Evolutionary conservation across 495 filamentous ascomycete species (phyloP), one percentile per base, ranked within the genome.

Genomic region (Filosporella fistucella): DNA sequence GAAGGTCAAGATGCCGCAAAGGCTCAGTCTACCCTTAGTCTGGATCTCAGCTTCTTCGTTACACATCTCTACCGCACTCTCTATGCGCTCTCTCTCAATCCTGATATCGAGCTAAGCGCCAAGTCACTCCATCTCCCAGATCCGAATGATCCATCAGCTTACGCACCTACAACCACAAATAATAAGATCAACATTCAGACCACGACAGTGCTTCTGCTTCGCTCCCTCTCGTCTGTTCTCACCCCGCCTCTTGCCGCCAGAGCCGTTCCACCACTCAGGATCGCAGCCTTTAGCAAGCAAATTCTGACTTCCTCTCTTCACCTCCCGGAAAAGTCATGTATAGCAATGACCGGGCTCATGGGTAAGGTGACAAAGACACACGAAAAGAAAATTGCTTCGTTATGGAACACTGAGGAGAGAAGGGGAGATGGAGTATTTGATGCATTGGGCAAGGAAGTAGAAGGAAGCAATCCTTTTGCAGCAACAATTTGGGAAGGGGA

Each of bases 41-140:
- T 98, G 24, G 94, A 98, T 63, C 78, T 98, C 17, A 85, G 82
- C 57, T 96, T 91, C 77, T 98, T 98, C 76, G 88, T 85, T 60
- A 85, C 84, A 25, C 87, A 96, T 63, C 87, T 97, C 34, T 97
- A 95, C 73, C 81, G 81, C 43, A 84, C 81, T 13, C 79, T 98
- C 2, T 73, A 91, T 54, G 72, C 81, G 11, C 76, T 93, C 16
- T 78, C 84, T 10, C 74, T 90, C 23, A 84, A 91, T 62, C 72
- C 93, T 0, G 89, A 96, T 59, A 80, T 97, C 52, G 94, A 97
- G 63, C 76, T 83, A 56, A 85, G 85, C 62, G 74, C 80, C 30
- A 91, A 88, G 58, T 85, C 89, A 13, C 76, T 91, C 3, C 85
- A 84, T 44, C 80, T 96, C 13, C 77, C 79, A 1, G 88, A 95